A percentile compares a stretch with the other conserved stretches of the same genome.
phyloP scores from a whole-genome alignment of 768 basidiomycete species.

The Serendipita sp. region DNA sequence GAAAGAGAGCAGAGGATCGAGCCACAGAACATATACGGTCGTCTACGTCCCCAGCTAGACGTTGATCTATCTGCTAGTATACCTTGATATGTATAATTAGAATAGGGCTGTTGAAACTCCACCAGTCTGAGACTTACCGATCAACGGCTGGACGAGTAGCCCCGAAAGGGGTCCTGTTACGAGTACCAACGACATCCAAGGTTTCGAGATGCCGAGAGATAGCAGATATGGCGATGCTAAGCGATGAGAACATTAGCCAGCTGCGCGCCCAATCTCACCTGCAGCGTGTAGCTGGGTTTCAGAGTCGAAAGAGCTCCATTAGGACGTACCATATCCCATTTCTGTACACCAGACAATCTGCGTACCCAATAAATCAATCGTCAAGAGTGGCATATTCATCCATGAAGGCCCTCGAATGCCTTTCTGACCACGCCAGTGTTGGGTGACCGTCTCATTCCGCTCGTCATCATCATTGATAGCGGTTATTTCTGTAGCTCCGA shows the following conservation, averaged over 20 bases:
- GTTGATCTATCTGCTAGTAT: conserved; percentile 72
- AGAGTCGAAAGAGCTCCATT: neutral
- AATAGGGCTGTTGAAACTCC: neutral
- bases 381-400: conserved; percentile 51
- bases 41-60: conserved; percentile 66
- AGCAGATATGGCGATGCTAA: conserved; percentile 71
- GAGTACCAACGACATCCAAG: conserved; percentile 78
- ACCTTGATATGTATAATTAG: conserved; percentile 17
- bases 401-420: conserved; percentile 34
- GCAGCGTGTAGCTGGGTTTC: neutral
- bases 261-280: conserved; percentile 20
- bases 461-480: neutral
- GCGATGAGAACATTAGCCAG: neutral
- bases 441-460: neutral
- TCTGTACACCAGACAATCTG: conserved; percentile 90
- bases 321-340: conserved; percentile 61
- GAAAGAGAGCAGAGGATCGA: conserved; percentile 48
- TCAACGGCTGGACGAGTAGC: conserved; percentile 78
- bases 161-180: conserved; percentile 84
- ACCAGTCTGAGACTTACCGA: conserved; percentile 31
- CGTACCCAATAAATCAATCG: conserved; percentile 66
- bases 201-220: conserved; percentile 75
- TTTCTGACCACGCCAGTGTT: neutral
- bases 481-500: neutral
- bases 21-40: conserved; percentile 72